A percentile compares a stretch with the other conserved stretches of the same genome.
Evolutionary conservation across 2,329 filamentous ascomycete species (phyloP).

Genomic region (Trichophyton verrucosum): DNA sequence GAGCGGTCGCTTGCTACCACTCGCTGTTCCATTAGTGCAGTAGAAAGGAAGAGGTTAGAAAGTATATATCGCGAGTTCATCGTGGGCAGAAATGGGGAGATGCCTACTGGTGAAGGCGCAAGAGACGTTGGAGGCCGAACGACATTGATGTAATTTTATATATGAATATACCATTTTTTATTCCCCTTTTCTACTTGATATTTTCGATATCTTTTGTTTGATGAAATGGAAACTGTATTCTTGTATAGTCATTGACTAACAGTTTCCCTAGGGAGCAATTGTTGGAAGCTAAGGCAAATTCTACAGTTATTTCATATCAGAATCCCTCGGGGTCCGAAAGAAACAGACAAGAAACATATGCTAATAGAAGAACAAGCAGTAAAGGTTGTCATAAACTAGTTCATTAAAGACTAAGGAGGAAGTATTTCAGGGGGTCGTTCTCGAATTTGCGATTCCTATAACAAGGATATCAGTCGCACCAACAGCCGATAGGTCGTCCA

Average conservation of each 20-base stretch:
- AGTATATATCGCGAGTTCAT: slow-evolving; percentile 90
- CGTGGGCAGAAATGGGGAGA: slow-evolving; percentile 81
- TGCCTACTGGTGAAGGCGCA: slow-evolving; percentile 83
- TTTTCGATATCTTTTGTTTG: no score
- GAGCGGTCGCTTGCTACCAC: slow-evolving; percentile 64
- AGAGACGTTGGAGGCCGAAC: slow-evolving; percentile 86
- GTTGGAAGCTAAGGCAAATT: no score
- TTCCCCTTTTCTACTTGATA: not conserved
- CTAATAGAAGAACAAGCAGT: not conserved
- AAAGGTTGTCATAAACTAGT: not conserved
- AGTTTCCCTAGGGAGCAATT: no score
- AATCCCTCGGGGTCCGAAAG: no score
- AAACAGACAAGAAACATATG: no score
- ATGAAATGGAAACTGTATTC: no score
- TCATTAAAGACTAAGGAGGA: not conserved
- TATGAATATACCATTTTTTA: not conserved
- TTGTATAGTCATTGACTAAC: no score
- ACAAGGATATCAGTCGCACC: slow-evolving; percentile 80
- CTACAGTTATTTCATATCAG: no score
- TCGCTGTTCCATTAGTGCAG: slow-evolving; percentile 65
- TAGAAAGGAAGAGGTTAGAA: slow-evolving; percentile 61
- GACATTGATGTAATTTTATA: slow-evolving; percentile 63
- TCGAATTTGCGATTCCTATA: slow-evolving; percentile 70
- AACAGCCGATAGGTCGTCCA: slow-evolving; percentile 67
- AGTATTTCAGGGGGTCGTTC: slow-evolving; percentile 29